Base-by-base conservation (phyloP, 1,284 basidiomycete species). In the Stereum hirsutum region DNA sequence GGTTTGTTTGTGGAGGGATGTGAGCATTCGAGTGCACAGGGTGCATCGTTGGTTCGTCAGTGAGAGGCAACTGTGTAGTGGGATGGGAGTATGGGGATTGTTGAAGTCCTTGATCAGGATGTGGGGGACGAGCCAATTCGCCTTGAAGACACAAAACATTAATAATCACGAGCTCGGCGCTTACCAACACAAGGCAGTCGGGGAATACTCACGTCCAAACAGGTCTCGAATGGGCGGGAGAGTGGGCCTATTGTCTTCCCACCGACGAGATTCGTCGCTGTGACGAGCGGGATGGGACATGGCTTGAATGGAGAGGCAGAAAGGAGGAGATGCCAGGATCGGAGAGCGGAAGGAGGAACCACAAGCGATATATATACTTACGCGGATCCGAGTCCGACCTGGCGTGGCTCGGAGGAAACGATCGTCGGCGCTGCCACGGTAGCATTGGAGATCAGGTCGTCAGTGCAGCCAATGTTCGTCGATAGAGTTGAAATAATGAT, bases 211-310 rank as follows among this genome's bases (percentile, higher is more conserved):
- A 81, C 84, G 74, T 63, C 74, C 67, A 54, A 88, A 81, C 44
- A 87, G 61, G 58, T 82, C 78, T 43, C 80, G 78, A 46, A 88
- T 86, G 37, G 81, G 72, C 34, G 84, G 84, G 42, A 88, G 75
- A n/a, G 75, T 81, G 43, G 81, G 79, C 39, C 80, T 71, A 46
- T 63, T 56, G 42, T 64, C 60, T 42, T 63, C 62, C 52, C 64
- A 10, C 17, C 33, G 63, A 49, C 61, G 55, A 33, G 56, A 54
- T 47, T 57, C 57, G 46, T 64, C 60, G 39, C 55, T 51, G 47
- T 61, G 55, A 44, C 58, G 58, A 39, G 54, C 49, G 36, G 57
- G 61, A 65, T n/a, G n/a, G 60, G 55, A 56, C 68, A 63, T 67
- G 74, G 72, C 48, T 42, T 50, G 48, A 51, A 44, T 41, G 32